Evolutionary conservation across 2,329 filamentous ascomycete genomes (phyloP), one percentile per base, ranked within the genome.

Genomic region (Colletotrichum navitas): DNA sequence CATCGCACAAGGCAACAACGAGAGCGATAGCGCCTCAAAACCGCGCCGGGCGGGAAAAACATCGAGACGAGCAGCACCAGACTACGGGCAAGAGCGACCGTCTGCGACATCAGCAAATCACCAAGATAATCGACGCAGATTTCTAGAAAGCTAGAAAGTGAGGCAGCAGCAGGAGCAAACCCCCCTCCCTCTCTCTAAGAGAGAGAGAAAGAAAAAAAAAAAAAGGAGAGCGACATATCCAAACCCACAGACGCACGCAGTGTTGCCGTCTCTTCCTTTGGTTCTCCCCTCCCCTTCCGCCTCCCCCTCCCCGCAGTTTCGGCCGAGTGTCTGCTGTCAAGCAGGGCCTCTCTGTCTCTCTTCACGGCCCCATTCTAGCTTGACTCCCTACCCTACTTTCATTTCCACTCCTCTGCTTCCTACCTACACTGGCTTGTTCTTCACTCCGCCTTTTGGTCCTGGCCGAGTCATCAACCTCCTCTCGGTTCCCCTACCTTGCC

Each of bases 241-340:
- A 61, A 68, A 56, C 66, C 58, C 26, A 36, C 56, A 64, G 34
- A 45, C 63, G 45, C 60, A 52, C 60, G 61, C 47, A 62, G 45
- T 47, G 41, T 71, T 62, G 66, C 70, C 70, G 67, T 55, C 61
- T 71, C 64, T 71, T 72, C 70, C 66, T 72, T 71, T 72, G 58
- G 54, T 55, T 63, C 41, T 18, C 14, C 39, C 39, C 39, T 18
- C 34, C 5, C 8, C 34, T 36, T 36, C 34, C 34, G 34, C 34
- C 62, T 21, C 47, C 61, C n/a, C 41, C n/a, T n/a, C 55, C 43
- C 67, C 58, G 54, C 60, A 62, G 55, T 62, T 59, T 70, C 67
- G 70, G 70, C 70, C 70, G 67, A 72, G 62, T 66, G 49, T 55
- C 36, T 49, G 55, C 67, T 71, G 43, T 71, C 66, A 59, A 70